These are phyloP conservation scores for Trichophyton rubrum DNA, from an alignment of 2,329 filamentous ascomycete genomes.

Conservation along the genomic window DNA sequence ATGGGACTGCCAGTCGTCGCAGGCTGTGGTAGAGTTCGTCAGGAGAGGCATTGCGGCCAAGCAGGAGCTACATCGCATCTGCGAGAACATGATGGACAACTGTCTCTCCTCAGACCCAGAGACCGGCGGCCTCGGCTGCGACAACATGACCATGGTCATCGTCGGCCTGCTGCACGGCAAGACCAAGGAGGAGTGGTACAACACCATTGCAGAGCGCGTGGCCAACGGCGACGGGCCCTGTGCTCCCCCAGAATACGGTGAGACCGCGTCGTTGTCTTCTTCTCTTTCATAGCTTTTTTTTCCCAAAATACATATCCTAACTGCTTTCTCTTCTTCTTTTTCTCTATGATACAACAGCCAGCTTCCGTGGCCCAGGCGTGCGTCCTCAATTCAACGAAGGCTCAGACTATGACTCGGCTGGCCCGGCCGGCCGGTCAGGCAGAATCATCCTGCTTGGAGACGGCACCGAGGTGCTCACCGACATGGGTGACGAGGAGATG, in stretches of 20 bases:
- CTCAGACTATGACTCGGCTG: conserved; percentile 43
- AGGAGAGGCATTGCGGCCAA: conserved; percentile 91
- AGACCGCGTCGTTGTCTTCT: conserved; percentile 35
- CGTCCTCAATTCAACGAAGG: conserved; percentile 75
- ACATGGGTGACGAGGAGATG: conserved; percentile 83
- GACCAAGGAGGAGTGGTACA: conserved; percentile 96
- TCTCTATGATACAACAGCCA: conserved; percentile 42
- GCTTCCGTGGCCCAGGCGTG: conserved; percentile 71
- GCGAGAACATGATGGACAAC: conserved; percentile 99
- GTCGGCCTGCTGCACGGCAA: conserved; percentile 81
- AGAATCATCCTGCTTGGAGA: conserved; percentile 92
- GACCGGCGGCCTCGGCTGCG: conserved; percentile 92
- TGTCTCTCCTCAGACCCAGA: conserved; percentile 96
- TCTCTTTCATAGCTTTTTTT: too few species aligned
- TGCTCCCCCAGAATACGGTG: conserved; percentile 98
- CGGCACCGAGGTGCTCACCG: conserved; percentile 81
- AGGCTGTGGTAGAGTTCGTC: conserved; percentile 94
- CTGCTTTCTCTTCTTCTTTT: conserved; percentile 9
- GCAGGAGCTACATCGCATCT: conserved; percentile 87
- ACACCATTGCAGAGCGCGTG: conserved; percentile 84
- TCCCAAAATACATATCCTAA: neutral
- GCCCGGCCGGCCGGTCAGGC: conserved; percentile 55
- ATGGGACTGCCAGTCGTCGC: conserved; percentile 98
- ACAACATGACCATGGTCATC: conserved; percentile 98
- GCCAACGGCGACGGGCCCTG: conserved; percentile 95